Evolutionary conservation across 176 grass and related monocot species (phyloP).

Genomic region (Triticum aestivum): DNA sequence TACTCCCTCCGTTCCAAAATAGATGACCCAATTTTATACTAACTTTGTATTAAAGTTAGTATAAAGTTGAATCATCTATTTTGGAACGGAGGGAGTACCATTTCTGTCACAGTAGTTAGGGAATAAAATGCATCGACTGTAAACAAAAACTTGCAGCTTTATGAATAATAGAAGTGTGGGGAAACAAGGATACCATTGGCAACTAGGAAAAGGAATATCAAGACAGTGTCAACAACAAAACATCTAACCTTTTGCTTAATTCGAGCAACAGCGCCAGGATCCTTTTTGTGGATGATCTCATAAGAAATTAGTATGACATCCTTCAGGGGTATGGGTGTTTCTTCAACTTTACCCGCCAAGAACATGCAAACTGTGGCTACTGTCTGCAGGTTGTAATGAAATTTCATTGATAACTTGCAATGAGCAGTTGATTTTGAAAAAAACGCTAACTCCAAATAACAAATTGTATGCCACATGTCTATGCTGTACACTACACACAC

Average conservation of each 20-base stretch:
- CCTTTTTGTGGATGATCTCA: constrained; percentile 94
- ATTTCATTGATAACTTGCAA: background rate
- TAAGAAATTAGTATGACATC: constrained; percentile 94
- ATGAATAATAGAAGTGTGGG: background rate
- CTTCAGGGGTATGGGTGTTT: constrained; percentile 78
- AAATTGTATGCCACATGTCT: constrained; percentile 4
- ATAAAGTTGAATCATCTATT: too few relatives aligned
- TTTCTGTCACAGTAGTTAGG: background rate
- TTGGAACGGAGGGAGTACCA: too few relatives aligned
- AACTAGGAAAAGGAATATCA: constrained; percentile 3
- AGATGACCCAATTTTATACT: too few relatives aligned
- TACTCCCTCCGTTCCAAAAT: too few relatives aligned
- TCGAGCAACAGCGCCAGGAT: constrained; percentile 65
- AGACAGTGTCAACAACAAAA: background rate
- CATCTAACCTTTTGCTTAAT: constrained; percentile 84
- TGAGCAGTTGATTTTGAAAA: background rate
- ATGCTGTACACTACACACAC: constrained; percentile 7
- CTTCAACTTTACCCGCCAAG: constrained; percentile 96
- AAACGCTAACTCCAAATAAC: background rate
- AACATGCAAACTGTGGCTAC: constrained; percentile 98
- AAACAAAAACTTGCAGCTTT: background rate
- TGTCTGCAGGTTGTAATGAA: constrained; percentile 52
- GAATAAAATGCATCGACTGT: background rate
- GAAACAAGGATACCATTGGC: background rate
- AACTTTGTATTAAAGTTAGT: too few relatives aligned